Evolutionary conservation across 768 basidiomycete genomes (phyloP), one percentile per base, ranked within the genome.

Genomic region (Suillus bovinus): DNA sequence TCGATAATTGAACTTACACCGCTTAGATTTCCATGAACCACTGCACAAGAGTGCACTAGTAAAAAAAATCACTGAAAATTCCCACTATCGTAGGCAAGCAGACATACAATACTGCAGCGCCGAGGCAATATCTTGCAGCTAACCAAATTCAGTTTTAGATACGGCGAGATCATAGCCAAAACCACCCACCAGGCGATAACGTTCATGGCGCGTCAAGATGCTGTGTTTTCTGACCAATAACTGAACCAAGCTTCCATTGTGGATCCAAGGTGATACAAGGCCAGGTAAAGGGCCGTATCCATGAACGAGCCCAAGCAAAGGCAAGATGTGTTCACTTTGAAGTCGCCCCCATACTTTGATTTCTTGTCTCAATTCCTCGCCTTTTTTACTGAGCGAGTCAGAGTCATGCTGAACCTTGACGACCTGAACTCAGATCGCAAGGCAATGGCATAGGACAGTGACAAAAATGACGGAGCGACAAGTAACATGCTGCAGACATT

Each of bases 241-340:
- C 59, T 74, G 74, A 39, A 69, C 76, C 8, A 77, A 69, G 61
- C 69, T 78, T n/a, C 79, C 79, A 52, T 78, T 70, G 39, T 78
- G 72, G 57, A 76, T 66, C 79, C 79, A 80, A 20, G 79, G 79
- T 55, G 78, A 78, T 1, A 80, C 79, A 74, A 80, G 74, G 10
- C 74, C 71, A 34, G 53, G 50, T 31, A 61, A 77, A 24, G 69
- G 72, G 17, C 78, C 78, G 62, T 78, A 78, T 54, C 74, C 76
- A 17, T 73, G 70, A 22, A 72, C 69, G 2, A 71, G 74, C 16
- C 79, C 79, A 46, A 71, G 69, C 0, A 80, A 68, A 46, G 72
- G 69, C 29, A 80, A 65, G 20, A 80, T 70, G 39, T 80, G 68
- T n/a, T 76, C 75, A 63, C 79, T 78, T 20, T 74, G 68, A 4